These are phyloP conservation scores for Curvularia lunata DNA, from an alignment of 2,329 filamentous ascomycete genomes.

Conservation along the genomic window DNA sequence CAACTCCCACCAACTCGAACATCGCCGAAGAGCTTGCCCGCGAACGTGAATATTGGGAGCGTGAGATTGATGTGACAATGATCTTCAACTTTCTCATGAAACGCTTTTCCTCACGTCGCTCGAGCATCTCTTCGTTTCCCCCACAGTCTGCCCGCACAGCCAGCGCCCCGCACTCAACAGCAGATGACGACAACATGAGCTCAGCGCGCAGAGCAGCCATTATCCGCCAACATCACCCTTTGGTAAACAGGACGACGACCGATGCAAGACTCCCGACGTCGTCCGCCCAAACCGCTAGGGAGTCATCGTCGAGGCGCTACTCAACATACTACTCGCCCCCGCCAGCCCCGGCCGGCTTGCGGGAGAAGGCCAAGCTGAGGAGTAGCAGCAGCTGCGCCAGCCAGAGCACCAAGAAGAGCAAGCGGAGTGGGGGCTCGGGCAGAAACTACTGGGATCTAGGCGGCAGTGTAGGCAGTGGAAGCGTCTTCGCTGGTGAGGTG, in stretches of 20 bases:
- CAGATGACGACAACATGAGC: slow-evolving; percentile 37
- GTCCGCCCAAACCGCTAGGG: slow-evolving; percentile 23
- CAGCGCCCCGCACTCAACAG: slow-evolving; percentile 33
- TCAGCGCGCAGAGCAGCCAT: slow-evolving; percentile 75
- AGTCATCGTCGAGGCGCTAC: slow-evolving; percentile 18
- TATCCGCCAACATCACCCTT: slow-evolving; percentile 86
- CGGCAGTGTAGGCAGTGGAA: slow-evolving; percentile 75
- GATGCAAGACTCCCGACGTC: slow-evolving; percentile 37
- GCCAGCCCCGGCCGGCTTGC: neutral
- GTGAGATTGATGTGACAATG: slow-evolving; percentile 86
- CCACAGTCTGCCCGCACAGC: slow-evolving; percentile 1
- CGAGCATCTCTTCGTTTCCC: slow-evolving; percentile 32
- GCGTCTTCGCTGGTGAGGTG: slow-evolving; percentile 43
- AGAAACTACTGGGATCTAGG: slow-evolving; percentile 94
- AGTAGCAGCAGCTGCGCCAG: slow-evolving; percentile 77
- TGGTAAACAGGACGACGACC: slow-evolving; percentile 65
- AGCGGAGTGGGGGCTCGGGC: slow-evolving; percentile 71
- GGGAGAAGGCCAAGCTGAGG: slow-evolving; percentile 22
- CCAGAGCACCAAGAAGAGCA: slow-evolving; percentile 80
- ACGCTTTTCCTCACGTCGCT: slow-evolving; percentile 47
- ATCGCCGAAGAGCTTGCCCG: slow-evolving; percentile 47
- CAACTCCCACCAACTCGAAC: slow-evolving; percentile 23
- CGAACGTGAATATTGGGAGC: slow-evolving; percentile 86
- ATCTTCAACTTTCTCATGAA: slow-evolving; percentile 73
- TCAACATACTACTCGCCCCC: slow-evolving; percentile 11